Base-by-base conservation (phyloP, 805 yeast genomes). In the Metschnikowia similis region DNA sequence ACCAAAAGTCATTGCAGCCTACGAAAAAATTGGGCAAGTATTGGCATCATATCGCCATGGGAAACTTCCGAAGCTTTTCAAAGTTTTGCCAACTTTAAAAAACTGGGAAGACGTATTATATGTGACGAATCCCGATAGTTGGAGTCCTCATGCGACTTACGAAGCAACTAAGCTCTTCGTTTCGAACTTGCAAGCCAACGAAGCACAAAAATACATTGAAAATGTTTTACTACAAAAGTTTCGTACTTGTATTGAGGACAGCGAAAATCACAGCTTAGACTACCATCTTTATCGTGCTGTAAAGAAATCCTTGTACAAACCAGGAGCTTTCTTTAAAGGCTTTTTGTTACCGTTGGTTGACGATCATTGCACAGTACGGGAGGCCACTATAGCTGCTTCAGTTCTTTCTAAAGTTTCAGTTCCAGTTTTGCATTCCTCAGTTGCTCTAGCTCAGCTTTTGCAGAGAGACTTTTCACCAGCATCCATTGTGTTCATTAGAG, bases 281-380 rank as follows among this genome's bases (percentile, higher is more conserved):
- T 92, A 94, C 65, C 99, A 94, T 65, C 75, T 94, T 38, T 94
- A 94, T 68, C 82, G 97, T 62, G 84, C 99, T 0, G 71, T 94
- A 59, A 92, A 91, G 69, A 94, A 94, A 71, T 82, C 97, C 0
- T 77, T 95, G 48, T 94, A 94, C 75, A 94, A 94, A 67, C 99
- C 99, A 30, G 90, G 94, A 48, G 99, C 99, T 9, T 94, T 92
- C 63, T 94, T 92, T 79, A 92, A 90, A 69, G 99, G 99, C 1
- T 90, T 94, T 63, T 73, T 94, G 52, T 88, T 94, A 65, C 98
- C 97, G 26, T 74, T 94, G 51, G 87, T 90, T 14, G 95, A 89
- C 61, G 79, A 82, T n/a, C 87, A 87, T 47, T 91, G 98, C 68
- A 79, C 96, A 4, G 84, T 89, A 8, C 82, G 96, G 63, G 99